Conservation (phyloP, 495 filamentous ascomycete species). For the Talaromyces proteolyticus region DNA sequence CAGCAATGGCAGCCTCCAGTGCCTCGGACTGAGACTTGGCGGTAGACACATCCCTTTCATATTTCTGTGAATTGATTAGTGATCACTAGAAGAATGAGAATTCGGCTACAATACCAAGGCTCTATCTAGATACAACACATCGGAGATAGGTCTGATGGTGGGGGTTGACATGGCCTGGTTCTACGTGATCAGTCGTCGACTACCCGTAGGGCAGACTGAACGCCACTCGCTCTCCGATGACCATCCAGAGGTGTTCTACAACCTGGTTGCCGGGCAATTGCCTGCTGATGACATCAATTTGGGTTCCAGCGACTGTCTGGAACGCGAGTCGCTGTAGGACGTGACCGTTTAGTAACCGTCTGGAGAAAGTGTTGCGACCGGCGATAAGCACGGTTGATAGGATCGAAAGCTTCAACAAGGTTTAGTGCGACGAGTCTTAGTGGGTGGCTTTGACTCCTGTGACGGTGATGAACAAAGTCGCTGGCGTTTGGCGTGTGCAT, state of each 20-base stretch:
- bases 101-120: not conserved
- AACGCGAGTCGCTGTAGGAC: too few species aligned
- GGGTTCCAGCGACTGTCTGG: too few species aligned
- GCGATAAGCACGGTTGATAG: not conserved
- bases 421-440: not conserved
- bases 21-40: slow-evolving; percentile 60
- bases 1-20: slow-evolving; percentile 64
- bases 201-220: not conserved
- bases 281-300: not conserved
- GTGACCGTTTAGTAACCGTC: too few species aligned
- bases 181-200: too few species aligned
- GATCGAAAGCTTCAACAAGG: not conserved
- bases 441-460: not conserved
- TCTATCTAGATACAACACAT: slow-evolving; percentile 3
- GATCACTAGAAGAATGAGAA: not conserved
- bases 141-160: not conserved
- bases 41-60: slow-evolving; percentile 48
- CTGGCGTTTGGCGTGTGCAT: not conserved
- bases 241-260: not conserved
- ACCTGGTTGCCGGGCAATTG: not conserved
- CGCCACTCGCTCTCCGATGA: not conserved
- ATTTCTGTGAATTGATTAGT: slow-evolving; percentile 44
- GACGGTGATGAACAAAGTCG: not conserved
- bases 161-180: not conserved
- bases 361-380: too few species aligned